Percentiles rank a stretch among this genome's conserved stretches.
Evolutionary conservation across 257 asterid genomes (phyloP).

Genomic region (Leonotis leonurus): DNA sequence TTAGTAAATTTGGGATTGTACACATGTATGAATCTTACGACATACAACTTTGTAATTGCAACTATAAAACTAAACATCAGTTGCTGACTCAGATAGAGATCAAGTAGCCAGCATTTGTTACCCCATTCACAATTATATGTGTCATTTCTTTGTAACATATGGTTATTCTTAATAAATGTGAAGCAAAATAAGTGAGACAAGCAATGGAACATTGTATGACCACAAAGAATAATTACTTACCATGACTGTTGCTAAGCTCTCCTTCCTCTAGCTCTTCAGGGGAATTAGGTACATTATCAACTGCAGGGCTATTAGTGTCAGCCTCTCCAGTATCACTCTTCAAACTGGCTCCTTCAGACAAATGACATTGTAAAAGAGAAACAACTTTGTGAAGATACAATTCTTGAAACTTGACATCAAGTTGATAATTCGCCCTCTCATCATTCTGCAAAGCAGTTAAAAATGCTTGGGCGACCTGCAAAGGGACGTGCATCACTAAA

Average conservation of each 20-base stretch:
- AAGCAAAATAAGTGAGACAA: background rate
- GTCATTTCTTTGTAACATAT: background rate
- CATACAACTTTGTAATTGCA: background rate
- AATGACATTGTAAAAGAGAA: constrained; percentile 78
- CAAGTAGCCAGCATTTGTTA: background rate
- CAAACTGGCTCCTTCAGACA: constrained; percentile 83
- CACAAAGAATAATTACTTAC: constrained; percentile 34
- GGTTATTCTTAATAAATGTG: background rate
- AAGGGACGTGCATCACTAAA: background rate
- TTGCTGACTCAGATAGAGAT: constrained; percentile 3
- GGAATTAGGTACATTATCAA: constrained; percentile 30
- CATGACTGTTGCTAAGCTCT: constrained; percentile 73
- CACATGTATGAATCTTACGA: background rate
- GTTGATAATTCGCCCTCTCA: constrained; percentile 93
- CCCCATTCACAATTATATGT: background rate
- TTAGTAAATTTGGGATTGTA: background rate
- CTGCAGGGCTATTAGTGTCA: constrained; percentile 25
- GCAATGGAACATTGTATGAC: constrained; percentile 1
- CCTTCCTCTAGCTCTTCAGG: constrained; percentile 92
- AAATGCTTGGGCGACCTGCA: constrained; percentile 87
- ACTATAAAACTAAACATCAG: too few relatives aligned
- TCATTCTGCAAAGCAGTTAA: constrained; percentile 88
- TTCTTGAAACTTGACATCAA: constrained; percentile 98
- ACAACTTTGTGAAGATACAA: constrained; percentile 79
- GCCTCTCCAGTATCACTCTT: constrained; percentile 35